Percentiles rank a stretch among this genome's conserved stretches.
These are phyloP conservation scores for Solioccasus polychromus DNA, from an alignment of 768 basidiomycete species.

Conservation along the genomic window DNA sequence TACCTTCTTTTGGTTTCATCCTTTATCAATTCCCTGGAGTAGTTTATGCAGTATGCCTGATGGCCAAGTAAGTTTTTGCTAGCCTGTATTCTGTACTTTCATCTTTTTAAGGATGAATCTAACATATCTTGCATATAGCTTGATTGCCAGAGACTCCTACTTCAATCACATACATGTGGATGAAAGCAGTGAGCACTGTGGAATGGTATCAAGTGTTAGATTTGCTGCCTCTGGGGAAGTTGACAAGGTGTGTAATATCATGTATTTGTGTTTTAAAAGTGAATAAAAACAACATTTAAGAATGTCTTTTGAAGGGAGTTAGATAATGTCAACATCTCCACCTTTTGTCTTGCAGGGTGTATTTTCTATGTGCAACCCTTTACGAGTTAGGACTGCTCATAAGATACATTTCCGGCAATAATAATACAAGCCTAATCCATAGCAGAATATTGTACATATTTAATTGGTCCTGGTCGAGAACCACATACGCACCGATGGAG, in stretches of 20 bases:
- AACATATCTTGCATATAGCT: constrained; percentile 8
- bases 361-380: too few species aligned
- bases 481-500: too few species aligned
- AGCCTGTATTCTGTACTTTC: background rate
- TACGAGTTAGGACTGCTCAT: too few species aligned
- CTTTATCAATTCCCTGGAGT: background rate
- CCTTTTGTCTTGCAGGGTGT: too few species aligned
- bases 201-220: background rate
- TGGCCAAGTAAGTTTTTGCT: constrained; percentile 23
- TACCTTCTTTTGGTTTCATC: background rate
- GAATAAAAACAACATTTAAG: background rate
- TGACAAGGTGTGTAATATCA: constrained; percentile 5
- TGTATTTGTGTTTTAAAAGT: background rate
- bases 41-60: constrained; percentile 30
- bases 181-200: background rate
- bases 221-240: constrained; percentile 3
- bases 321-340: too few species aligned
- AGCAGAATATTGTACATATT: too few species aligned
- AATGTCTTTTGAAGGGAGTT: background rate
- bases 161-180: constrained; percentile 4
- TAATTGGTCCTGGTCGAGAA: too few species aligned
- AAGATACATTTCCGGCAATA: too few species aligned
- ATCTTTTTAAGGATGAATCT: background rate
- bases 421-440: too few species aligned
- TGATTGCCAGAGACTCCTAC: constrained; percentile 30